Conservation (phyloP, 2,329 filamentous ascomycete species). For the Talaromyces sp. region DNA sequence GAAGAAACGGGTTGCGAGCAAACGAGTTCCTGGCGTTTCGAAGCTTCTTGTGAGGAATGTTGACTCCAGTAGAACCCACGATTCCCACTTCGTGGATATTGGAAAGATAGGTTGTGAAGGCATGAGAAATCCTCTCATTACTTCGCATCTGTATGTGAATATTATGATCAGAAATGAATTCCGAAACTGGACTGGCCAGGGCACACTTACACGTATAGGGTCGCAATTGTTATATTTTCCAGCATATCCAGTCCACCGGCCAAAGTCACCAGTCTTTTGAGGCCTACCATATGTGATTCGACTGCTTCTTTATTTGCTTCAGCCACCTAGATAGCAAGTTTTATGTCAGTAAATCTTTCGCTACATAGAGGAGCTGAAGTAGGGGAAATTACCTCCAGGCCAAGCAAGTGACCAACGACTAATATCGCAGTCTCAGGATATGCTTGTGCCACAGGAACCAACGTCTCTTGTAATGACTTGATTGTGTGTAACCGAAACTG, state of each 20-base stretch:
- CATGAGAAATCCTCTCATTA: background rate
- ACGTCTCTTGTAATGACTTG: background rate
- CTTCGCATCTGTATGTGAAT: background rate
- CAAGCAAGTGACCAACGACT: background rate
- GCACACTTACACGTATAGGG: background rate
- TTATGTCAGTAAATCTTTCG: too few relatives aligned
- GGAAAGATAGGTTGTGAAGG: background rate
- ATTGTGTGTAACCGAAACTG: background rate
- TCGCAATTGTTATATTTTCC: background rate
- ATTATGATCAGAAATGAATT: background rate
- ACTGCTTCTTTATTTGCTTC: background rate
- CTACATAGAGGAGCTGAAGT: background rate
- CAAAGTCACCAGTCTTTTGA: background rate
- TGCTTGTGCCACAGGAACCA: background rate
- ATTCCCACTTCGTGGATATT: background rate
- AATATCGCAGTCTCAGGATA: background rate
- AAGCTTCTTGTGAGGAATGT: background rate
- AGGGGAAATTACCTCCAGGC: background rate
- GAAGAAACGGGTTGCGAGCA: background rate
- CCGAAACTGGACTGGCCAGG: background rate
- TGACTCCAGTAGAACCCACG: background rate
- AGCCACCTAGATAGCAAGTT: background rate
- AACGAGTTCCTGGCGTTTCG: background rate
- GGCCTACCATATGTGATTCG: background rate
- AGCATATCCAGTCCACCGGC: background rate